A percentile compares a stretch with the other conserved stretches of the same genome.
Conservation (phyloP, 441 rosid species). For the Raphanus hybrid region DNA sequence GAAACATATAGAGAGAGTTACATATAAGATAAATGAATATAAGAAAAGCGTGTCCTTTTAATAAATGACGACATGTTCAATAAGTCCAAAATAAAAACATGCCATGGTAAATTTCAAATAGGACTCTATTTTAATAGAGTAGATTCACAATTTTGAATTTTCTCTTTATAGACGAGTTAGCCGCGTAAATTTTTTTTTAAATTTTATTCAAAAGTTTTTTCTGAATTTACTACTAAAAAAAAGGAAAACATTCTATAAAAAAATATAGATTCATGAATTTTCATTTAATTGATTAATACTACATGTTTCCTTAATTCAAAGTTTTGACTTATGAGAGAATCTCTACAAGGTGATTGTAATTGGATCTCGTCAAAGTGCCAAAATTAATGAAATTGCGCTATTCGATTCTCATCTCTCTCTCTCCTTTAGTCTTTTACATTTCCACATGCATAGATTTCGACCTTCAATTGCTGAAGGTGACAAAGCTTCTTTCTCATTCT, state of each 20-base stretch:
- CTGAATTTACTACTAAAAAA: neutral
- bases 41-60: no score
- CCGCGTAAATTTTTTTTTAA: neutral
- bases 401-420: neutral
- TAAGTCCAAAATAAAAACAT: no score
- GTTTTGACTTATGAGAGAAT: neutral
- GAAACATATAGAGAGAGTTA: no score
- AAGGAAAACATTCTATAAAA: neutral
- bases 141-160: neutral
- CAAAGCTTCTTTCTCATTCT: neutral
- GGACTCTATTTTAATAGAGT: no score
- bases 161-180: neutral
- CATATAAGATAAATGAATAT: no score
- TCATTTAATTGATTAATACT: neutral
- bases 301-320: neutral
- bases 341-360: neutral
- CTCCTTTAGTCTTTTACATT: neutral
- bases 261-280: neutral
- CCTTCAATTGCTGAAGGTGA: conserved; percentile 11
- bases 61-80: no score
- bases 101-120: no score
- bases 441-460: conserved; percentile 18
- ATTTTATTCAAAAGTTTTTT: neutral
- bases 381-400: neutral
- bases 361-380: neutral